These are phyloP conservation scores for Penicillium glabrum DNA, from an alignment of 2,329 filamentous ascomycete species.

Conservation along the genomic window DNA sequence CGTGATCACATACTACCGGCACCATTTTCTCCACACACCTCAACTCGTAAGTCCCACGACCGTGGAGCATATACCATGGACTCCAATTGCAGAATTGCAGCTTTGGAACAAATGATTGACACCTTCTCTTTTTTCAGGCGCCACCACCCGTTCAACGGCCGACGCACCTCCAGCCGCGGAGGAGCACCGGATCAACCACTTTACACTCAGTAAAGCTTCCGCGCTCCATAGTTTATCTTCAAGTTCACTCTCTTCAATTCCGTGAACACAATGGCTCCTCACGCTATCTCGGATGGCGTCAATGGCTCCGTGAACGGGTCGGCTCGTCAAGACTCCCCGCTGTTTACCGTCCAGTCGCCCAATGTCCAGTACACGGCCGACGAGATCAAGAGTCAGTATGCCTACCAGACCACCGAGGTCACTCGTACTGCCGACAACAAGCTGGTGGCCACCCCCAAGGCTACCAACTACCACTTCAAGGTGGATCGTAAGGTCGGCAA, in stretches of 20 bases:
- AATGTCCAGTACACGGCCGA: conserved; percentile 88
- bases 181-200: conserved; percentile 65
- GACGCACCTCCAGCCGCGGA: conserved; percentile 86
- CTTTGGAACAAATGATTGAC: not conserved
- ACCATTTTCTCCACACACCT: conserved; percentile 99
- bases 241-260: conserved; percentile 19
- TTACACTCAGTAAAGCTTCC: conserved; percentile 45
- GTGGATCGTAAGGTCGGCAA: conserved; percentile 90
- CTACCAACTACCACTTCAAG: conserved; percentile 96
- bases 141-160: conserved; percentile 96
- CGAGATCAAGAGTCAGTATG: conserved; percentile 91
- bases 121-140: conserved; percentile 54
- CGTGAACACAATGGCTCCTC: conserved; percentile 77
- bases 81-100: not conserved
- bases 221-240: conserved; percentile 46
- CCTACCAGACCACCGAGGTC: conserved; percentile 90
- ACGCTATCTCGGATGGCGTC: conserved; percentile 66
- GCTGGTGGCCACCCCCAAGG: conserved; percentile 79
- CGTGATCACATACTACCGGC: conserved; percentile 66
- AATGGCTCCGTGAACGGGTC: conserved; percentile 57
- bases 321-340: conserved; percentile 47
- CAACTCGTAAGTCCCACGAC: conserved; percentile 73
- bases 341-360: conserved; percentile 87
- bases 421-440: conserved; percentile 69
- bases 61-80: not conserved